phyloP scores from a whole-genome alignment of 192 early-diverging fungal genomes.

The Rhizophagus sp. region DNA sequence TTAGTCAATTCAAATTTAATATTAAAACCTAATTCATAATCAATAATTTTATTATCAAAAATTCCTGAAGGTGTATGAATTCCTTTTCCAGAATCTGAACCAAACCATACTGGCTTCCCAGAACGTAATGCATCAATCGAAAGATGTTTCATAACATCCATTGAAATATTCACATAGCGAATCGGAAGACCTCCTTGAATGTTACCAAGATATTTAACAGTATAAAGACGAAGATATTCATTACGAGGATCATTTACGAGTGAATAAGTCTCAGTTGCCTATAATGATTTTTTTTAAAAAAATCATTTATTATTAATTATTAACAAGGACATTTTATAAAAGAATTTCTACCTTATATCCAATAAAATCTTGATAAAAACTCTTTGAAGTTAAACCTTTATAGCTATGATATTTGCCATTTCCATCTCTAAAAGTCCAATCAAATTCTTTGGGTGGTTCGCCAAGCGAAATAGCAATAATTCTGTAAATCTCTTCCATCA shows the following conservation, averaged over 20 bases:
- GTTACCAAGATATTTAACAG: conserved; percentile 74
- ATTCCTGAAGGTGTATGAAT: conserved; percentile 52
- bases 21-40: conserved; percentile 69
- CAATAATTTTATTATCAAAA: conserved; percentile 62
- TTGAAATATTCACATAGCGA: conserved; percentile 66
- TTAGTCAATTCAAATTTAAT: conserved; percentile 61
- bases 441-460: conserved; percentile 66
- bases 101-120: conserved; percentile 75
- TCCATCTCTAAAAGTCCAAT: conserved; percentile 72
- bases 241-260: conserved; percentile 79
- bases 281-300: not conserved
- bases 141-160: conserved; percentile 58
- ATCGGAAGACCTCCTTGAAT: conserved; percentile 65
- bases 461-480: conserved; percentile 72
- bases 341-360: conserved; percentile 47
- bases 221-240: conserved; percentile 59
- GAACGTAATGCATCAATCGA: conserved; percentile 59
- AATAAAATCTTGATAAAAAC: conserved; percentile 64
- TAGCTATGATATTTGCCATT: conserved; percentile 65
- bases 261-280: conserved; percentile 64
- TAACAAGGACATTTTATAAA: not conserved
- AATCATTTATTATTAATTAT: not conserved
- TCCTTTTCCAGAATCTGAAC: conserved; percentile 75
- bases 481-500: conserved; percentile 68
- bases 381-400: conserved; percentile 57